Percentiles rank a stretch among this genome's conserved stretches.
These are phyloP conservation scores for Botryosphaeria dothidea DNA, from an alignment of 2,329 filamentous ascomycete genomes.

Conservation along the genomic window DNA sequence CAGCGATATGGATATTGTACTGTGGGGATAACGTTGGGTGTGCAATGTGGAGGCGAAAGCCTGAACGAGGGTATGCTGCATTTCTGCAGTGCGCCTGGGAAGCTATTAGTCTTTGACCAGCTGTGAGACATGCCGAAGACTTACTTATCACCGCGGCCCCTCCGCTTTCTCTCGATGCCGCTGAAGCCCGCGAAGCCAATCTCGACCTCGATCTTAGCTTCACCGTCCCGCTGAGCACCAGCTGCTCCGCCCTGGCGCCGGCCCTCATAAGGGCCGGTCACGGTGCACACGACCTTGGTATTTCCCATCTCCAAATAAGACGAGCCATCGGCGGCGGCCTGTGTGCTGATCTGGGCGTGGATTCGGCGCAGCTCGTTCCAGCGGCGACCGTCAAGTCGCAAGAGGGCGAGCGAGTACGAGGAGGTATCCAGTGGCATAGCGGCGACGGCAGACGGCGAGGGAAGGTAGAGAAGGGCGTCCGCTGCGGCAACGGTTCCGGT, in stretches of 20 bases:
- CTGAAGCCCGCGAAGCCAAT: conserved; percentile 87
- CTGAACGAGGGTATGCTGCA: conserved; percentile 75
- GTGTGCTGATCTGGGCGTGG: conserved; percentile 86
- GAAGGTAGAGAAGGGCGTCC: background rate
- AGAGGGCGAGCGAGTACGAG: conserved; percentile 81
- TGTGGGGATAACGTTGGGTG: conserved; percentile 86
- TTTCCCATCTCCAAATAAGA: conserved; percentile 96
- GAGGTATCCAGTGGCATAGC: conserved; percentile 93
- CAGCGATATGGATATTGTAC: conserved; percentile 77
- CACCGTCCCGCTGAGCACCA: conserved; percentile 46
- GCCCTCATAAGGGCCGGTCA: conserved; percentile 80
- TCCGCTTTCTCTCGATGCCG: conserved; percentile 78
- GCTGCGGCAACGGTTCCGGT: background rate
- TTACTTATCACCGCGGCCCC: conserved; percentile 76
- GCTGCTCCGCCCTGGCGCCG: conserved; percentile 47
- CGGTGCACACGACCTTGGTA: conserved; percentile 92
- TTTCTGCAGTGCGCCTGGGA: conserved; percentile 72
- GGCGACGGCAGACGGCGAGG: background rate
- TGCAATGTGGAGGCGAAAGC: conserved; percentile 78
- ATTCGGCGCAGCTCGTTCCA: conserved; percentile 96
- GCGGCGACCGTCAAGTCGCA: conserved; percentile 69
- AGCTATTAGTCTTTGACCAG: background rate
- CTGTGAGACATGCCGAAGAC: conserved; percentile 30
- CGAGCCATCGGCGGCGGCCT: conserved; percentile 88
- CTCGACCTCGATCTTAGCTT: conserved; percentile 74